Evolutionary conservation across 306 rosid species (phyloP).

Genomic region (Ammopiptanthus mongolicus): DNA sequence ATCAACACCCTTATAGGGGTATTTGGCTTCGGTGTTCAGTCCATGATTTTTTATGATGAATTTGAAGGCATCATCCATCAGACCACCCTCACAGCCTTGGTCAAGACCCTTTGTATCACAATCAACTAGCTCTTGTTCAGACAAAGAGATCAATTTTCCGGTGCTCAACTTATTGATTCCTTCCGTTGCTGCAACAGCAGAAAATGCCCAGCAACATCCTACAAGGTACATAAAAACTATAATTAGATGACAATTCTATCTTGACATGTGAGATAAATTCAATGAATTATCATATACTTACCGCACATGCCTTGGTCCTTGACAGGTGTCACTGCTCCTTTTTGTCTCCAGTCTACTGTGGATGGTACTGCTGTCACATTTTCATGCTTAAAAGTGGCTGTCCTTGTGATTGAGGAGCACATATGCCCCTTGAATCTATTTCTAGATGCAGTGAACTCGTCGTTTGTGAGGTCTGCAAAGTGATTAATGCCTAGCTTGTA

Average conservation of each 20-base stretch:
- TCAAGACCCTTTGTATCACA: constrained; percentile 33
- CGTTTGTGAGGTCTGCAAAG: constrained; percentile 39
- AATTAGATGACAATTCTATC: background rate
- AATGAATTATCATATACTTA: background rate
- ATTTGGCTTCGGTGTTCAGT: constrained; percentile 20
- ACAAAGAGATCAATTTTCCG: constrained; percentile 27
- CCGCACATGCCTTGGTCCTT: constrained; percentile 48
- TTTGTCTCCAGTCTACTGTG: constrained; percentile 37
- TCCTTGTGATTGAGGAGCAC: constrained; percentile 17
- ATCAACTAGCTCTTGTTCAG: constrained; percentile 47
- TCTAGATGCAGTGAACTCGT: constrained; percentile 35
- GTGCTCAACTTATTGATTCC: background rate
- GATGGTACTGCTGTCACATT: constrained; percentile 21
- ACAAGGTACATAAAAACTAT: background rate
- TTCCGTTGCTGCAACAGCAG: constrained; percentile 28
- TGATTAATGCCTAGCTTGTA: constrained; percentile 24
- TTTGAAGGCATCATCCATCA: constrained; percentile 39
- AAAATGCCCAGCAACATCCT: constrained; percentile 53
- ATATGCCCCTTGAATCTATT: constrained; percentile 42
- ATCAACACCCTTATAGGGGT: too few relatives aligned
- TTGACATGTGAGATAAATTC: background rate
- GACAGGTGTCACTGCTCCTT: constrained; percentile 43
- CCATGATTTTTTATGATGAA: constrained; percentile 31
- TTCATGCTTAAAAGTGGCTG: constrained; percentile 36
- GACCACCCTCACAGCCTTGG: constrained; percentile 41